Base-by-base conservation (phyloP, 1,139 yeast species). In the Hemisphaericaspora xylofermentans region DNA sequence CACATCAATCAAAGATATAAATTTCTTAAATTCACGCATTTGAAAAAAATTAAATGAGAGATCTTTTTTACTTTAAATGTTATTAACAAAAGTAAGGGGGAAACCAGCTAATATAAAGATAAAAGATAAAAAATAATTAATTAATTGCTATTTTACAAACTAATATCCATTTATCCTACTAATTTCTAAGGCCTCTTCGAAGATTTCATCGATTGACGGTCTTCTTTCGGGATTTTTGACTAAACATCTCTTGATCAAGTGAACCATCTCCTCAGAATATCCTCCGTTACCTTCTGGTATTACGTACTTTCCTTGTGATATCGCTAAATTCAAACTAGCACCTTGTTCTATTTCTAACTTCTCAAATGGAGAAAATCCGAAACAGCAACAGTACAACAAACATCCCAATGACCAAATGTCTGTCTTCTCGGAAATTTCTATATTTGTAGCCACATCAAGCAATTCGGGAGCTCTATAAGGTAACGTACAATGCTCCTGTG, bases 371-470 rank as follows among this genome's bases (percentile, higher is more conserved):
- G 95, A 85, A 31, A 74, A 74, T 0, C 86, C 84, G 62, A 85
- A 91, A 61, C 93, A 74, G 49, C 88, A 66, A 1, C 91, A 79
- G 61, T 85, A 91, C 18, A 88, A 58, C 1, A 88, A 69, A 56
- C 97, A 88, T 0, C 98, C 98, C 26, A 89, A 61, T 5, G 95
- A 84, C 98, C 98, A 91, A 15, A 91, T 79, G 57, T 91, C 98
- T 4, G 86, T 82, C 42, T 78, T 75, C 56, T 86, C 95, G 44
- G 83, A 81, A 35, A 91, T 71, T 4, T 64, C 62, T 12, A 77
- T 60, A 37, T 83, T 82, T 0, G 88, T 78, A 39, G 78, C 80
- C 39, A 88, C 86, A 52, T 88, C 94, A 44, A 89, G 68, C 35
- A 91, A 68, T 56, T 91, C 98, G 0, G 98, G 98, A 0, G 97